phyloP scores from a whole-genome alignment of 2,329 filamentous ascomycete species.

The Myotisia sp. region DNA sequence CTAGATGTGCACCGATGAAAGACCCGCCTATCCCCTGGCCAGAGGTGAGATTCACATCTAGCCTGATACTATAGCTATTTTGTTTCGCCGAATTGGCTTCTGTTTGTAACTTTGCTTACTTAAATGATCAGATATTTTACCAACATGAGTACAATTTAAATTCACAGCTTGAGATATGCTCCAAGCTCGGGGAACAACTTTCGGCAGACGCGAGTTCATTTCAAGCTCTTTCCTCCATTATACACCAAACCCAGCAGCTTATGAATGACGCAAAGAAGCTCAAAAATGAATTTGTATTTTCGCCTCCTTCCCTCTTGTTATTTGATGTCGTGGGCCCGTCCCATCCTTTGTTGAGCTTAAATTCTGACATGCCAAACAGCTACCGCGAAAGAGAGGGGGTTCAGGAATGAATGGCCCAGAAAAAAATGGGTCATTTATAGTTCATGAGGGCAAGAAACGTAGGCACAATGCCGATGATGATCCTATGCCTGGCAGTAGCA shows the following conservation, averaged over 20 bases:
- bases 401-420: too few relatives aligned
- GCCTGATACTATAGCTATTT: too few relatives aligned
- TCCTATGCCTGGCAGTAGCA: too few relatives aligned
- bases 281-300: constrained; percentile 24
- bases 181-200: constrained; percentile 21
- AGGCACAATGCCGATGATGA: too few relatives aligned
- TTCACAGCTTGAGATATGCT: constrained; percentile 27
- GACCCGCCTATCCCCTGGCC: not conserved
- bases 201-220: constrained; percentile 18
- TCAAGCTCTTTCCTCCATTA: constrained; percentile 22
- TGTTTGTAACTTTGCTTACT: constrained; percentile 9
- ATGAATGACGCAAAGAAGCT: constrained; percentile 24
- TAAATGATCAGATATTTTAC: constrained; percentile 23
- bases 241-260: constrained; percentile 27
- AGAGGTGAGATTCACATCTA: constrained; percentile 3
- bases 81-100: too few relatives aligned
- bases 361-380: too few relatives aligned
- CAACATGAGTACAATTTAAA: constrained; percentile 28
- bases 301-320: not conserved
- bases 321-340: too few relatives aligned
- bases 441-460: too few relatives aligned
- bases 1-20: too few relatives aligned
- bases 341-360: too few relatives aligned
- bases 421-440: too few relatives aligned
- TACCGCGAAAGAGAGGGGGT: too few relatives aligned